These are phyloP conservation scores for Candida glucosophila DNA, from an alignment of 1,139 yeast genomes.

Conservation along the genomic window DNA sequence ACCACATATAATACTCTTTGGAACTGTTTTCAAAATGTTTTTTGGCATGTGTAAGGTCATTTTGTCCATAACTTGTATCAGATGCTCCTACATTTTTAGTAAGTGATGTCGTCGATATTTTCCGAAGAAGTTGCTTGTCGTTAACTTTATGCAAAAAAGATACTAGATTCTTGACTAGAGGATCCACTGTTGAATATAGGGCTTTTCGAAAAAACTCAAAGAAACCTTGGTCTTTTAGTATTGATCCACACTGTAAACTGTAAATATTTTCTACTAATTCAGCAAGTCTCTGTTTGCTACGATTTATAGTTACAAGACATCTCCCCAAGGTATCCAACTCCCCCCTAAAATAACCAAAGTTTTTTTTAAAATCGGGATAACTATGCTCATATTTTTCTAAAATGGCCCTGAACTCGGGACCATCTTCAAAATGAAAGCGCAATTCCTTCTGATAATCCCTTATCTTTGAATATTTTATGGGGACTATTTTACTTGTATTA, in stretches of 20 bases:
- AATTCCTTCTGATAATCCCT: conserved; percentile 22
- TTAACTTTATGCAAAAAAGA: conserved; percentile 26
- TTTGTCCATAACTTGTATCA: conserved; percentile 4
- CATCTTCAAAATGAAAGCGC: conserved; percentile 48
- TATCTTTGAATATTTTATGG: conserved; percentile 3
- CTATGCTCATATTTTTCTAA: conserved; percentile 46
- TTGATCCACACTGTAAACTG: conserved; percentile 14
- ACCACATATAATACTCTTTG: conserved; percentile 68
- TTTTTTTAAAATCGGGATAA: conserved; percentile 39
- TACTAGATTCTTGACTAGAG: conserved; percentile 23
- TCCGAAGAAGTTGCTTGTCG: conserved; percentile 19
- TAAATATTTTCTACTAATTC: conserved; percentile 16
- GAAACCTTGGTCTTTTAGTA: conserved; percentile 15
- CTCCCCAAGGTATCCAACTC: conserved; percentile 25
- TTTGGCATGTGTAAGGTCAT: conserved; percentile 19
- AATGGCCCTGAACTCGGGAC: conserved; percentile 63
- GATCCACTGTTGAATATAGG: conserved; percentile 19
- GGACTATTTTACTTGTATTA: conserved; percentile 1
- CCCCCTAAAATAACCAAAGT: conserved; percentile 25
- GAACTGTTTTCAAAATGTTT: conserved; percentile 65
- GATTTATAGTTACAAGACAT: conserved; percentile 11
- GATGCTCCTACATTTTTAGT: conserved; percentile 2
- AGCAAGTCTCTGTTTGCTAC: conserved; percentile 14
- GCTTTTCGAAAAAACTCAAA: conserved; percentile 12
- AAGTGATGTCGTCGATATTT: conserved; percentile 10